Base-by-base conservation (phyloP, 164 flowering plant species). In the Tetracentron sinense region DNA sequence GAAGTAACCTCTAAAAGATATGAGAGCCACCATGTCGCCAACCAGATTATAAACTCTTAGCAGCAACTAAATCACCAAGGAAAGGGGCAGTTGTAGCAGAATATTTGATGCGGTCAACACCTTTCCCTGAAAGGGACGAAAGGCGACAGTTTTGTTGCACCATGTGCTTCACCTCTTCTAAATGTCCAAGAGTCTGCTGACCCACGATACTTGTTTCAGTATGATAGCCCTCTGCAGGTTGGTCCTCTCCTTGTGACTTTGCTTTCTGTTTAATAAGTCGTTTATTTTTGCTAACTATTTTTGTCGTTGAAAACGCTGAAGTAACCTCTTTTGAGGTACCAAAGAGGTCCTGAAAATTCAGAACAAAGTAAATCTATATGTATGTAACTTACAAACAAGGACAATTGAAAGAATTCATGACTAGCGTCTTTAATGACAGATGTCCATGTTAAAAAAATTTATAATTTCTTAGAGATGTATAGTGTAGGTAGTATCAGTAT, bases 81-180 rank as follows among this genome's bases (percentile, higher is more conserved):
- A 54, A 48, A 22, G 4, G 46, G 16, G 5, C 21, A 17, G 10
- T 21, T 2, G 30, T 0, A 19, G 20, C n/a, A 3, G 20, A 38
- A n/a, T n/a, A n/a, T n/a, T n/a, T n/a, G n/a, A n/a, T n/a, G n/a
- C n/a, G n/a, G n/a, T n/a, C n/a, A 14, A 23, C 2, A 56, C 23
- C 25, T 51, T 47, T 22, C 26, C 42, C 46, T 54, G 27, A 25
- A 4, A 33, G 44, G 21, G 64, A 53, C 31, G 61, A 56, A 5
- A 68, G 60, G 51, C 70, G 57, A 33, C 70, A 58, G 16, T 50
- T 69, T 20, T 58, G 61, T 28, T 48, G 58, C 20, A 74, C 64
- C 53, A 66, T 38, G 30, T 59, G 70, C 65, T 69, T 65, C 52
- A 61, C 67, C 7, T 21, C 65, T 58, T 51, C 69, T 27, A 25